A percentile compares a stretch with the other conserved stretches of the same genome.
Conservation (phyloP, 2,329 filamentous ascomycete genomes). For the Colletotrichum aenigma region DNA sequence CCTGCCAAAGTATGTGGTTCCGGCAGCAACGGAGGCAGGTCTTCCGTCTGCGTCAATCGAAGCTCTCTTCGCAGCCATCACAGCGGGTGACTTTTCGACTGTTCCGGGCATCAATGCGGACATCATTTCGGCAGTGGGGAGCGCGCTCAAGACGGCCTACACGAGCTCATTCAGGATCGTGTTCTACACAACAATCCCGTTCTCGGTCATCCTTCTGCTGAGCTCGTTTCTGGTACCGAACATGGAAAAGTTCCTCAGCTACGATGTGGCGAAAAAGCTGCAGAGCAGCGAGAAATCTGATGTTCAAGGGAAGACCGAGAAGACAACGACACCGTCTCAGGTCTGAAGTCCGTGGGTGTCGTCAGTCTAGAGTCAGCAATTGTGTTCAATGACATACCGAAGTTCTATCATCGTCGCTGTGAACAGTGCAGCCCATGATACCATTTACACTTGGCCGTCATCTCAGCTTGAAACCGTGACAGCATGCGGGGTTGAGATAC, state of each 20-base stretch:
- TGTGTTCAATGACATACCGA: background rate
- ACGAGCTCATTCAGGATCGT: constrained; percentile 46
- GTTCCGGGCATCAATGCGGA: constrained; percentile 37
- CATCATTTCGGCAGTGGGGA: constrained; percentile 35
- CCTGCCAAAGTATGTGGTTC: constrained; percentile 35
- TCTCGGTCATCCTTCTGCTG: constrained; percentile 40
- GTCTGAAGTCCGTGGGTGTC: background rate
- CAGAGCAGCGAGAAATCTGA: constrained; percentile 26
- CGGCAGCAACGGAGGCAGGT: constrained; percentile 37
- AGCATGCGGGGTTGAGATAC: background rate
- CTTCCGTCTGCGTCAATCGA: constrained; percentile 35
- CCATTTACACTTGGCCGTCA: background rate
- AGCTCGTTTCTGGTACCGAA: constrained; percentile 43
- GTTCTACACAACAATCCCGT: constrained; percentile 43
- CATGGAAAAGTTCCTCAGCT: constrained; percentile 45
- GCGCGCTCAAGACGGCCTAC: constrained; percentile 44
- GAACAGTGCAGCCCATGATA: background rate
- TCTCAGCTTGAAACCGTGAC: background rate
- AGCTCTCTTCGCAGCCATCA: constrained; percentile 36
- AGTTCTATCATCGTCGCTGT: background rate
- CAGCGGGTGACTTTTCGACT: constrained; percentile 30
- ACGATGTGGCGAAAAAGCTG: constrained; percentile 48
- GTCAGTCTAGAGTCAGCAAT: background rate
- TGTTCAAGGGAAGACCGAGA: background rate
- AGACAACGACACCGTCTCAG: background rate